Evolutionary conservation across 352 stramenopile genomes (phyloP).

Genomic region (Phytophthora rubi): DNA sequence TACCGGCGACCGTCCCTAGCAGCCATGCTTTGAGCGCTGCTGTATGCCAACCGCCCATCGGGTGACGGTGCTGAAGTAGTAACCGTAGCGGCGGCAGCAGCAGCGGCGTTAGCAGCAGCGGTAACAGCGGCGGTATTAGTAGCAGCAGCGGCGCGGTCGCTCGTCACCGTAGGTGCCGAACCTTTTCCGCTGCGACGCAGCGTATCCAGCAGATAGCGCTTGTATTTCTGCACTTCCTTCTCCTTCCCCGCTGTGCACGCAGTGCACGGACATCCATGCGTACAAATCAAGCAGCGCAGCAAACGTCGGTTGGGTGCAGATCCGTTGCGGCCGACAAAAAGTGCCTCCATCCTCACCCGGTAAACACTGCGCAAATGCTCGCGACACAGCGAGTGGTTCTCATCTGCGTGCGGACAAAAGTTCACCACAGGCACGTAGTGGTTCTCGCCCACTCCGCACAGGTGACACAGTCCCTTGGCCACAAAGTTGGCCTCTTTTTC

Average conservation of each 20-base stretch:
- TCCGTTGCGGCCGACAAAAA: slow-evolving; percentile 77
- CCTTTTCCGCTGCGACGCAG: slow-evolving; percentile 35
- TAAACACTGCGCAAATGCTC: slow-evolving; percentile 79
- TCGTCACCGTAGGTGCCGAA: slow-evolving; percentile 7
- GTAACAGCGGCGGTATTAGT: not conserved
- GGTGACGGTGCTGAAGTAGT: not conserved
- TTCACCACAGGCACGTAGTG: slow-evolving; percentile 74
- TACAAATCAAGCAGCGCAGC: slow-evolving; percentile 71
- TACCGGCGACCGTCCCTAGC: slow-evolving; percentile 21
- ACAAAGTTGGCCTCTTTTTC: slow-evolving; percentile 79
- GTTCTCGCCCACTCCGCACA: slow-evolving; percentile 58
- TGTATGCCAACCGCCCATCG: slow-evolving; percentile 15
- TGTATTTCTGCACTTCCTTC: slow-evolving; percentile 45
- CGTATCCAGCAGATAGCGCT: slow-evolving; percentile 44
- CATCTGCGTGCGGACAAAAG: slow-evolving; percentile 74
- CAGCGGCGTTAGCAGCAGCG: not conserved
- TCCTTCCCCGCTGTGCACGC: slow-evolving; percentile 48
- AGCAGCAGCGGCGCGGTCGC: slow-evolving; percentile 7
- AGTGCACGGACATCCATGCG: slow-evolving; percentile 62
- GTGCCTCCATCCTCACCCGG: slow-evolving; percentile 70
- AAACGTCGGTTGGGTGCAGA: slow-evolving; percentile 68
- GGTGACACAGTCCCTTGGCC: slow-evolving; percentile 70
- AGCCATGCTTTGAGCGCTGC: slow-evolving; percentile 9
- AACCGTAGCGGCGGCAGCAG: not conserved
- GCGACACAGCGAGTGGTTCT: slow-evolving; percentile 72